Evolutionary conservation across 805 yeast species (phyloP).

Genomic region (Yarrowia phangngaensis): DNA sequence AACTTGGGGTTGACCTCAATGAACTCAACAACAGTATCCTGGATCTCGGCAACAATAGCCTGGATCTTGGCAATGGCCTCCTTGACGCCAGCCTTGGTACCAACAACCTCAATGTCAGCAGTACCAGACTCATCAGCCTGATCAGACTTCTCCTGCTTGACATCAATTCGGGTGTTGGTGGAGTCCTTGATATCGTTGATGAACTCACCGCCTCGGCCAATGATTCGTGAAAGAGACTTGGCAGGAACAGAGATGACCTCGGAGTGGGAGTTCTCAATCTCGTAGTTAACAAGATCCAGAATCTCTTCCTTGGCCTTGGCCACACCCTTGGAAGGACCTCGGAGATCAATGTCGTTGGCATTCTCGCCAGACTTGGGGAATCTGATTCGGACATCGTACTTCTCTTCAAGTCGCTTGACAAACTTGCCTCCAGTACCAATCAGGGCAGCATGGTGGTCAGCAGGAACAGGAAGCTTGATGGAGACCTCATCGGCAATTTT

Average conservation of each 20-base stretch:
- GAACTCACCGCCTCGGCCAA: constrained; percentile 84
- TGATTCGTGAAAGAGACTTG: constrained; percentile 73
- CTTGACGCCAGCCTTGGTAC: constrained; percentile 66
- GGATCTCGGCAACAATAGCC: constrained; percentile 58
- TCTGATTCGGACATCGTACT: constrained; percentile 73
- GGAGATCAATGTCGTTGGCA: constrained; percentile 61
- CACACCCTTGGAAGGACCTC: constrained; percentile 90
- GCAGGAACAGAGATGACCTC: constrained; percentile 63
- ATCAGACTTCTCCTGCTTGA: constrained; percentile 36
- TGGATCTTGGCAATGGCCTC: constrained; percentile 68
- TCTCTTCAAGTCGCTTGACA: constrained; percentile 79
- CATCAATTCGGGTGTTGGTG: constrained; percentile 47
- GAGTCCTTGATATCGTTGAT: constrained; percentile 75
- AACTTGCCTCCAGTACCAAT: constrained; percentile 82
- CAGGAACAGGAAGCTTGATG: constrained; percentile 63
- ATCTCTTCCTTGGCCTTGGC: constrained; percentile 78
- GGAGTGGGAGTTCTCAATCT: constrained; percentile 75
- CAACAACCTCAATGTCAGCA: constrained; percentile 67
- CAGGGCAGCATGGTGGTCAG: constrained; percentile 70
- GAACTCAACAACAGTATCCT: constrained; percentile 55
- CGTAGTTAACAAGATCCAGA: constrained; percentile 76
- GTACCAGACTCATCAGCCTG: constrained; percentile 45
- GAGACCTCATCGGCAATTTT: constrained; percentile 79
- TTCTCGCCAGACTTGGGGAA: constrained; percentile 43
- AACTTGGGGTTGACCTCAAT: constrained; percentile 68